phyloP scores from a whole-genome alignment of 1,284 basidiomycete genomes.

The Peniophora sp. region DNA sequence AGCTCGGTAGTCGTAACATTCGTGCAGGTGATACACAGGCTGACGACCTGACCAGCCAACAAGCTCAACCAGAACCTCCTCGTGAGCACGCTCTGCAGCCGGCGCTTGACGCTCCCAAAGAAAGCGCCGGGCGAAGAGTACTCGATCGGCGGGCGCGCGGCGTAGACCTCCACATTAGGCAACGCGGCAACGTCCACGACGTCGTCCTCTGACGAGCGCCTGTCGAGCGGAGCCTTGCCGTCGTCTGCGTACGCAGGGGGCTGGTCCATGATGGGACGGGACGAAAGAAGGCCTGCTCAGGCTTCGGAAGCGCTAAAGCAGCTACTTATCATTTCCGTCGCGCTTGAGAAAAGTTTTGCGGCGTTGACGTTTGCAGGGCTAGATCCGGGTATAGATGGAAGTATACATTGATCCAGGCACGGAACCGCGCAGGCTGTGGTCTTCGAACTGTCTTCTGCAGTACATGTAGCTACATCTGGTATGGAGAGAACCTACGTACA shows the following conservation, averaged over 20 bases:
- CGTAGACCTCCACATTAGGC: not conserved
- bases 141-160: constrained; percentile 42
- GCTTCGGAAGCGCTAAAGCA: too few species aligned
- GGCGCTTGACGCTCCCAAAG: constrained; percentile 36
- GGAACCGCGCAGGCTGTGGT: too few species aligned
- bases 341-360: too few species aligned
- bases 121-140: constrained; percentile 53
- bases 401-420: too few species aligned
- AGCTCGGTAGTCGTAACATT: constrained; percentile 79
- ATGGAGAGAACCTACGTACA: too few species aligned
- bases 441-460: too few species aligned
- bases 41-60: constrained; percentile 74
- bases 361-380: too few species aligned
- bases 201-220: not conserved
- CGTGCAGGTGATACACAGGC: constrained; percentile 79
- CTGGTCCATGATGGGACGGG: not conserved
- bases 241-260: not conserved
- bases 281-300: too few species aligned
- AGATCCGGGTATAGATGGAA: too few species aligned
- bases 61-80: constrained; percentile 58
- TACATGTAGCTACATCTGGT: too few species aligned
- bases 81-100: constrained; percentile 71
- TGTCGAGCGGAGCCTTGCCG: not conserved
- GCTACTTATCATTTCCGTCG: too few species aligned
- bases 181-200: not conserved